Percentiles rank a stretch among this genome's conserved stretches.
phyloP scores from a whole-genome alignment of 2,329 filamentous ascomycete species.

The Fusarium caatingaense region DNA sequence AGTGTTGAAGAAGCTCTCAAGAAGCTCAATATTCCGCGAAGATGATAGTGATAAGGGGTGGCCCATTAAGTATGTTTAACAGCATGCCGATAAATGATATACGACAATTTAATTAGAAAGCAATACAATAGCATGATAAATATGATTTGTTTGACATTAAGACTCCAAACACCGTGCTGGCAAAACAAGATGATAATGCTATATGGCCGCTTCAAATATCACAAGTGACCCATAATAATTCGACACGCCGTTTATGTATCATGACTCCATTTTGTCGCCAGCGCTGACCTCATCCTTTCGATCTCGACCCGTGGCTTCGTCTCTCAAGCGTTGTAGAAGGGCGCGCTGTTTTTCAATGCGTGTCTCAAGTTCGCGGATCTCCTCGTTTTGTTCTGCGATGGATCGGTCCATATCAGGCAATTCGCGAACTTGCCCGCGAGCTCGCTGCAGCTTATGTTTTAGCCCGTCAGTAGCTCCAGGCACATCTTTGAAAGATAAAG shows the following conservation, averaged over 20 bases:
- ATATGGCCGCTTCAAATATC: not conserved
- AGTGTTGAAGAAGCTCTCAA: slow-evolving; percentile 74
- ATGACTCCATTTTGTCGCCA: slow-evolving; percentile 58
- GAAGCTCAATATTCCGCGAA: slow-evolving; percentile 57
- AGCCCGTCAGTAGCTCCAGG: slow-evolving; percentile 80
- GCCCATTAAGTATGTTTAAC: not conserved
- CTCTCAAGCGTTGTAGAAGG: slow-evolving; percentile 65
- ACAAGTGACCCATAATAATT: slow-evolving; percentile 14
- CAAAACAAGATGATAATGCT: not conserved
- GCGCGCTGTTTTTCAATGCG: slow-evolving; percentile 71
- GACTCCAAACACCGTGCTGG: slow-evolving; percentile 33
- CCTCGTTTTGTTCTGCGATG: slow-evolving; percentile 75
- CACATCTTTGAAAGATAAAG: slow-evolving; percentile 75
- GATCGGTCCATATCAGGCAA: slow-evolving; percentile 77
- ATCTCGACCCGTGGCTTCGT: slow-evolving; percentile 54
- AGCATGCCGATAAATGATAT: not conserved
- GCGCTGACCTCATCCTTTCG: slow-evolving; percentile 46
- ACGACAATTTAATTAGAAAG: slow-evolving; percentile 14
- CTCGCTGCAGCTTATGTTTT: slow-evolving; percentile 85
- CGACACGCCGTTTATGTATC: slow-evolving; percentile 21
- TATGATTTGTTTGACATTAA: slow-evolving; percentile 7
- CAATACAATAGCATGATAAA: slow-evolving; percentile 23
- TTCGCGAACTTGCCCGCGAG: slow-evolving; percentile 71
- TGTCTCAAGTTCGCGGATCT: slow-evolving; percentile 74
- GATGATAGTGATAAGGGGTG: slow-evolving; percentile 1